Percentiles rank a stretch among this genome's conserved stretches.
Conservation (phyloP, 352 stramenopile species). For the Phytophthora pinifolia region DNA sequence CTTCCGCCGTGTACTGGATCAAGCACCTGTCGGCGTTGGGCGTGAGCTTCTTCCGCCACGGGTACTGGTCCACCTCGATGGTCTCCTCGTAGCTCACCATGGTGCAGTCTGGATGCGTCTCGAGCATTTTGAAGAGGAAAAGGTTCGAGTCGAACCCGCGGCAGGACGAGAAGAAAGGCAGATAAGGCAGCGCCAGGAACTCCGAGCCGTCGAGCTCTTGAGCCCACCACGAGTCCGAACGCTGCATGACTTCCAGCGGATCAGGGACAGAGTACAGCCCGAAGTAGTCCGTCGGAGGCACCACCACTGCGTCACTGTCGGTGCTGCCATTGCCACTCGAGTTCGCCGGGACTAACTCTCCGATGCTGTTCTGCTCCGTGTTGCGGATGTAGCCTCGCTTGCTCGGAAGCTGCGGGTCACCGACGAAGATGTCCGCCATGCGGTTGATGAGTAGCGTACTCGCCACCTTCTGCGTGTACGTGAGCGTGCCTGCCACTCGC, state of each 20-base stretch:
- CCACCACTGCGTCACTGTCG: slow-evolving; percentile 21
- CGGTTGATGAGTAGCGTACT: slow-evolving; percentile 88
- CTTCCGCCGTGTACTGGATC: slow-evolving; percentile 50
- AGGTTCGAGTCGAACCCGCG: slow-evolving; percentile 94
- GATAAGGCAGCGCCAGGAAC: slow-evolving; percentile 92
- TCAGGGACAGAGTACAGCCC: slow-evolving; percentile 50
- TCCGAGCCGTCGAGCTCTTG: slow-evolving; percentile 55
- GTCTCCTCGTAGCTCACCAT: slow-evolving; percentile 88
- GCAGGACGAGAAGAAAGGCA: slow-evolving; percentile 97
- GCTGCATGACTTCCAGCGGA: slow-evolving; percentile 35
- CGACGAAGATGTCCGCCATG: slow-evolving; percentile 91
- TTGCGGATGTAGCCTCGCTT: slow-evolving; percentile 64
- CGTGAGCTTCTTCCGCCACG: slow-evolving; percentile 81
- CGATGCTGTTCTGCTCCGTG: slow-evolving; percentile 58
- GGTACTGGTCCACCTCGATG: slow-evolving; percentile 91
- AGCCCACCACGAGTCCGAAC: slow-evolving; percentile 75
- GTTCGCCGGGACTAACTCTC: slow-evolving; percentile 22
- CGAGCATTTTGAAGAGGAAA: slow-evolving; percentile 91
- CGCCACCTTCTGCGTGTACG: slow-evolving; percentile 75
- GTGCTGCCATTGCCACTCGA: slow-evolving; percentile 17
- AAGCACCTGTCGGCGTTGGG: slow-evolving; percentile 84
- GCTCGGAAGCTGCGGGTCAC: slow-evolving; percentile 65
- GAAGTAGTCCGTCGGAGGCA: slow-evolving; percentile 59
- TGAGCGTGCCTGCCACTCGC: slow-evolving; percentile 50
- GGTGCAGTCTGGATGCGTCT: slow-evolving; percentile 94